Base-by-base conservation (phyloP, 768 basidiomycete genomes). In the Russula lepida region DNA sequence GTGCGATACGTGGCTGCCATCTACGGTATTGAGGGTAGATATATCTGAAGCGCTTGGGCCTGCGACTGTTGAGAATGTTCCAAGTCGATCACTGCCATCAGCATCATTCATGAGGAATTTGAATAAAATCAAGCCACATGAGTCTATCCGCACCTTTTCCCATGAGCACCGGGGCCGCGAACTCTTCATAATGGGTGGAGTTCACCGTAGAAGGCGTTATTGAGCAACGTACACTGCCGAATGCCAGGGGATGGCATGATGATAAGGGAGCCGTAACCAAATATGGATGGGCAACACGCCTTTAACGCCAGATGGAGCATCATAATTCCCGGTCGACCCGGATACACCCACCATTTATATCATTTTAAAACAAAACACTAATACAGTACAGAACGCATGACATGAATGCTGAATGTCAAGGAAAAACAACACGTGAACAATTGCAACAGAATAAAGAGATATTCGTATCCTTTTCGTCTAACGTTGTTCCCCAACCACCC, bases 101-200 rank as follows among this genome's bases (percentile, higher is more conserved):
- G 4, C 43, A 52, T 27, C n/a, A 43, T 19, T 39, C 25, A 46
- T 32, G 17, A 27, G 11, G n/a, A 32, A 39, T 25, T 41, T n/a
- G 37, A 32, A 53, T 28, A 33, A 6, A 32, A 52, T 62, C 60
- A 62, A 57, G 55, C 60, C 55, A 62, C 60, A 37, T 11, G 23
- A 52, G 25, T 21, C 52, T 62, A 56, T 37, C 47, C 25, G 27
- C 55, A 44, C 32, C 25, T 60, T 57, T 56, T 59, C 58, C 58
- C 58, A 59, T 59, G 41, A 30, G 35, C 25, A 19, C 23, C 23
- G 3, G 27, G 27, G 27, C 28, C 21, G 47, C 35, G 49, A 28
- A 17, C 32, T 13, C 23, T 25, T 21, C 9, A 44, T 44, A 8
- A 44, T 19, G 8, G n/a, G 41, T 43, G 8, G 41, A 21, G n/a